phyloP scores from a whole-genome alignment of 495 filamentous ascomycete genomes.

The Penicillium canescens region DNA sequence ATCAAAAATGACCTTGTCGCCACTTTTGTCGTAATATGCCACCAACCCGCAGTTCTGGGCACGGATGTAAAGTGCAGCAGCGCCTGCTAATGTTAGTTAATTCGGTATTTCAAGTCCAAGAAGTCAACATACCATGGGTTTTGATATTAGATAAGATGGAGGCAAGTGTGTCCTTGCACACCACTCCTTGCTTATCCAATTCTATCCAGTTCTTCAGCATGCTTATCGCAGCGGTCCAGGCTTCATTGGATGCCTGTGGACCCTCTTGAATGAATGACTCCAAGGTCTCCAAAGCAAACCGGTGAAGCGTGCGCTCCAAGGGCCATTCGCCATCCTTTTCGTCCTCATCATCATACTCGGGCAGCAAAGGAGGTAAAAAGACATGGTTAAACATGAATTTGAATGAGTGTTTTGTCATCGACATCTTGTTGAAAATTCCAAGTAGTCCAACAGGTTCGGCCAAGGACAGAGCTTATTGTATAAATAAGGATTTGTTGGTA shows the following conservation, averaged over 20 bases:
- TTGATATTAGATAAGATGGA: conserved; percentile 3
- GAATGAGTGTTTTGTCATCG: conserved; percentile 3
- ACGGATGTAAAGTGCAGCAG: conserved; percentile 14
- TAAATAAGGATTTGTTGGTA: not conserved
- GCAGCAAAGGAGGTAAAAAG: conserved; percentile 8
- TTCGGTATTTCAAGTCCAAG: no score
- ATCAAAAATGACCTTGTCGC: conserved; percentile 16
- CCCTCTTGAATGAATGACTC: conserved; percentile 5
- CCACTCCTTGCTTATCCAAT: conserved; percentile 9
- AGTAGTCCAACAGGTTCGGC: no score
- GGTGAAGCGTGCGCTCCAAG: conserved; percentile 7
- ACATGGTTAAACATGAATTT: conserved; percentile 13
- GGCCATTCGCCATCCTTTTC: not conserved
- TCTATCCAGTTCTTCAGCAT: conserved; percentile 15
- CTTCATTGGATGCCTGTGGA: not conserved
- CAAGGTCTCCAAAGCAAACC: conserved; percentile 3
- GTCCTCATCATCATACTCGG: conserved; percentile 4
- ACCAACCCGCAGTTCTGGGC: conserved; percentile 22
- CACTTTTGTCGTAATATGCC: conserved; percentile 9
- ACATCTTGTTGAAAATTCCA: no score
- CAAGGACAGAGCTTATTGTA: not conserved
- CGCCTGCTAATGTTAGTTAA: conserved; percentile 11
- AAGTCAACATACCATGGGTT: conserved; percentile 6
- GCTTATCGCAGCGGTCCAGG: not conserved
- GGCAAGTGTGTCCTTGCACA: conserved; percentile 6